Evolutionary conservation across 257 asterid species (phyloP).

Genomic region (Solanum verrucosum): DNA sequence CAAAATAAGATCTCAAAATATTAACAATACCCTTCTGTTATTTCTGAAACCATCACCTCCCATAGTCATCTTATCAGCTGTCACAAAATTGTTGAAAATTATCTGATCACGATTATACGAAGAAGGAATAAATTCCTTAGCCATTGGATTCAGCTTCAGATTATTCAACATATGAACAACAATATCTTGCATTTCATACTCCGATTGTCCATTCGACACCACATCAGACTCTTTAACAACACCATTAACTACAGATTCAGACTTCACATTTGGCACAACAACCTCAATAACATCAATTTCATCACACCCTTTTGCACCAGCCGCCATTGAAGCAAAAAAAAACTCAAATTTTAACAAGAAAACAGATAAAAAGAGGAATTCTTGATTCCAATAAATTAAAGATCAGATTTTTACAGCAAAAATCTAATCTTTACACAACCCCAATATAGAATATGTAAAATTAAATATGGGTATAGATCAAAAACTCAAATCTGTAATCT

Average conservation of each 20-base stretch:
- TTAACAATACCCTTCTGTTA: constrained; percentile 56
- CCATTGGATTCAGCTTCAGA: constrained; percentile 78
- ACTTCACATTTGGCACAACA: constrained; percentile 21
- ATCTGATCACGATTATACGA: constrained; percentile 58
- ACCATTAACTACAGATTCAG: constrained; percentile 6
- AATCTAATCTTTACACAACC: background rate
- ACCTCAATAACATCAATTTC: constrained; percentile 49
- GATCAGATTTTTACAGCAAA: background rate
- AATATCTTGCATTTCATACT: constrained; percentile 41
- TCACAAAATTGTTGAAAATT: constrained; percentile 30
- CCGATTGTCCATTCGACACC: constrained; percentile 45
- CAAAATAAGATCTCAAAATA: background rate
- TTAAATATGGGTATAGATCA: background rate
- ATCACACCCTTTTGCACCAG: constrained; percentile 67
- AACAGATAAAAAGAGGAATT: background rate
- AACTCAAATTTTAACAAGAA: background rate
- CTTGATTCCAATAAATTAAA: background rate
- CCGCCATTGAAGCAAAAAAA: constrained; percentile 63
- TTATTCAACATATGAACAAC: constrained; percentile 61
- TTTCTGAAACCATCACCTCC: constrained; percentile 52
- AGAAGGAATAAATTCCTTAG: constrained; percentile 87
- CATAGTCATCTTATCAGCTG: constrained; percentile 30
- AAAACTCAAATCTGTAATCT: background rate
- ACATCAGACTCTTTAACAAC: constrained; percentile 43
- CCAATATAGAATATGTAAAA: background rate